Evolutionary conservation across 345 rosid species (phyloP), one percentile per base, ranked within the genome.

Genomic region (Geranium brycei): DNA sequence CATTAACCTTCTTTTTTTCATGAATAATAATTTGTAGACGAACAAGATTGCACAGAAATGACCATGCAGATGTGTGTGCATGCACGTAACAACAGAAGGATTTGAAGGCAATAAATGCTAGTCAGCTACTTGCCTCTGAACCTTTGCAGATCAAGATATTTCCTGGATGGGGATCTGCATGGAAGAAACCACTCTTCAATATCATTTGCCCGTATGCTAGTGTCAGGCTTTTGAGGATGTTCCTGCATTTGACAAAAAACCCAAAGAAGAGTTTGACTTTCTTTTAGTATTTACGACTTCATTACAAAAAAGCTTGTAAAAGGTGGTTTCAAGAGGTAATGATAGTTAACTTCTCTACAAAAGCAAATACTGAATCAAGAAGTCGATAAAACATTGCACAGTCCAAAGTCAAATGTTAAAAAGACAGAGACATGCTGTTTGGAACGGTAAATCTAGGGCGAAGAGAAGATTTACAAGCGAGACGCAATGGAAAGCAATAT

Each of bases 141-240:
- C 88, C 96, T 76, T 82, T 78, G 71, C 95, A 89, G 58, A 89
- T 92, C 78, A 89, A 73, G 68, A 92, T 89, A 78, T 92, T 92
- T 72, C 98, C 98, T 0, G 97, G 98, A 78, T 92, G 96, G 19
- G 96, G 95, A 83, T 92, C 98, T 19, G 96, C 97, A 64, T 89
- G 98, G 81, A 89, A 89, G 82, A 81, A 87, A 66, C 97, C 98
- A 63, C 95, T 89, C 83, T 86, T 89, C 78, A 92, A 78, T 73
- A 92, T 89, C 97, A 92, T 92, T 77, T 92, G 93, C 60, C 98
- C 95, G 69, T 92, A 92, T 7, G 96, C 95, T 64, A 69, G 76
- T 51, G 95, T 86, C 78, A 92, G 74, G 75, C 88, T 89, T 70
- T 79, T 72, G 16, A 92, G 88, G 78, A 92, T 89, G 68, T 81